These are phyloP conservation scores for Alternaria postmessia DNA, from an alignment of 2,329 filamentous ascomycete genomes.

Conservation along the genomic window DNA sequence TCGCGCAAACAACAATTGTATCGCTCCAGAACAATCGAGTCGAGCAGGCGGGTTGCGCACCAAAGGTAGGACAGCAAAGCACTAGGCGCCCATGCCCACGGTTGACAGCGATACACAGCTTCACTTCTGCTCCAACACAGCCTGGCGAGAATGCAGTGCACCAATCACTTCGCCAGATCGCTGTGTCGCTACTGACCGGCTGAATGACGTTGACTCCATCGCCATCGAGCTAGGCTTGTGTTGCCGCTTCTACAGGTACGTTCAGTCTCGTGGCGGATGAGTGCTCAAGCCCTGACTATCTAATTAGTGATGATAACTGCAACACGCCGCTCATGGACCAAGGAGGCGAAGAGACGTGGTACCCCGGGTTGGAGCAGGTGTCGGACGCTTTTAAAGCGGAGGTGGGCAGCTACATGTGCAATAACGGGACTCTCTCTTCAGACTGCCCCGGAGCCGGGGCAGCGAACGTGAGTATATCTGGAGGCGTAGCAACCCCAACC, in stretches of 20 bases:
- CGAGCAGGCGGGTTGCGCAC: slow-evolving; percentile 9
- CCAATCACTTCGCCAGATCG: slow-evolving; percentile 10
- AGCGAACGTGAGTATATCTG: neutral
- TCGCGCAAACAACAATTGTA: slow-evolving; percentile 12
- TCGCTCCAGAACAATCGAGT: slow-evolving; percentile 14
- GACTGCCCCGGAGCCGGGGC: slow-evolving; percentile 9
- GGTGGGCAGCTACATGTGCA: slow-evolving; percentile 21
- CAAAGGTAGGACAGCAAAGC: slow-evolving; percentile 15
- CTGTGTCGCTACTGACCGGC: slow-evolving; percentile 11
- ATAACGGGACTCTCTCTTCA: slow-evolving; percentile 10
- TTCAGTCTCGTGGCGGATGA: neutral
- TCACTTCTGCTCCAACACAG: slow-evolving; percentile 12
- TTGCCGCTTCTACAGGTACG: slow-evolving; percentile 15
- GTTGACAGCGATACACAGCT: slow-evolving; percentile 8
- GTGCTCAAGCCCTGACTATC: slow-evolving; percentile 3
- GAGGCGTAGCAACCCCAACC: neutral
- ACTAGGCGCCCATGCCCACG: neutral
- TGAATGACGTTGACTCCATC: slow-evolving; percentile 17
- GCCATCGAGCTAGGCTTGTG: slow-evolving; percentile 8
- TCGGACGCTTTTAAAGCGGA: slow-evolving; percentile 9
- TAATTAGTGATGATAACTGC: slow-evolving; percentile 14
- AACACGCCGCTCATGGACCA: neutral
- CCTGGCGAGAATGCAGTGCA: slow-evolving; percentile 12
- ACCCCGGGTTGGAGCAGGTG: slow-evolving; percentile 7
- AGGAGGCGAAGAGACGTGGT: slow-evolving; percentile 6